Conservation (phyloP, 257 asterid species). For the Fraxinus anomala region DNA sequence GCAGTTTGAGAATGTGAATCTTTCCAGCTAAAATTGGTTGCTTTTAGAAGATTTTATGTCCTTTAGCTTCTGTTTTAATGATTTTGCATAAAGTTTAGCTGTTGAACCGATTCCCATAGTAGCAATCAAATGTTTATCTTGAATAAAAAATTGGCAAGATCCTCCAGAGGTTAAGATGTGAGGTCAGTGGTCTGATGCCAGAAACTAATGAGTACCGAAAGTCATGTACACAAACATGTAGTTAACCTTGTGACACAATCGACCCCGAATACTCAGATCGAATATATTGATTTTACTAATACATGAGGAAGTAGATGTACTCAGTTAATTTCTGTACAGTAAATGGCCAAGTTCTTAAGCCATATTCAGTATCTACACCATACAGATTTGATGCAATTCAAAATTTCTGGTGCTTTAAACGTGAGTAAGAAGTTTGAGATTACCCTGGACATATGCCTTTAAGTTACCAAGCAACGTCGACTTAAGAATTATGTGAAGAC, state of each 20-base stretch:
- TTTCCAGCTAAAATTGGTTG: too few species aligned
- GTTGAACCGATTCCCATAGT: constrained; percentile 6
- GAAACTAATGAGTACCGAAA: too few species aligned
- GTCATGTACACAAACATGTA: too few species aligned
- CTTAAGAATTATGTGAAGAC: background rate
- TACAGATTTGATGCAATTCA: constrained; percentile 28
- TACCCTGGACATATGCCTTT: constrained; percentile 4
- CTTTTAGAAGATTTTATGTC: background rate
- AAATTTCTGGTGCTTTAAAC: constrained; percentile 32
- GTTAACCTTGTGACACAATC: too few species aligned
- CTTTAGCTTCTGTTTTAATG: background rate
- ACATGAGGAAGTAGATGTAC: constrained; percentile 4
- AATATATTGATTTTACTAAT: background rate
- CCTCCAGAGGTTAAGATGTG: too few species aligned
- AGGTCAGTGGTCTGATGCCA: too few species aligned
- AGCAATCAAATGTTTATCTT: background rate
- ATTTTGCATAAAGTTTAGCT: background rate
- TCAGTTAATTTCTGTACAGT: constrained; percentile 23
- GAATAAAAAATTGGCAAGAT: too few species aligned
- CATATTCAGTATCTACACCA: constrained; percentile 24
- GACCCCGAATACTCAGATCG: too few species aligned
- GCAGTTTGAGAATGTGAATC: constrained; percentile 6
- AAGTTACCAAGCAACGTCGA: background rate
- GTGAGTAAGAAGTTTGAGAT: constrained; percentile 18
- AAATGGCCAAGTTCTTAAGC: constrained; percentile 21